Evolutionary conservation across 495 filamentous ascomycete genomes (phyloP).

Genomic region (Sordaria brevicollis): DNA sequence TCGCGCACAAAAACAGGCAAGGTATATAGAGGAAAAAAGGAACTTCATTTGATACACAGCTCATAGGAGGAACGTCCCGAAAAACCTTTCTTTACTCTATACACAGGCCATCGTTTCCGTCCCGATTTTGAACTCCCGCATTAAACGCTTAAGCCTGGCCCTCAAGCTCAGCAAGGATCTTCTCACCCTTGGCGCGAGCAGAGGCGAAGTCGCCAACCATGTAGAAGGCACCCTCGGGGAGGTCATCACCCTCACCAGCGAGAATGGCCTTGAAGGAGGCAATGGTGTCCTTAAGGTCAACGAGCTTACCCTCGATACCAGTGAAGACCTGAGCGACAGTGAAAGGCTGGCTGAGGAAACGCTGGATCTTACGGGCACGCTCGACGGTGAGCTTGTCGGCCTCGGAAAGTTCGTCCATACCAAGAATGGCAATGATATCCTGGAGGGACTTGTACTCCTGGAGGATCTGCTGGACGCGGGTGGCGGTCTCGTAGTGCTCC

Average conservation of each 20-base stretch:
- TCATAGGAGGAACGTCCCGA: constrained; percentile 25
- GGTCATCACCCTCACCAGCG: constrained; percentile 85
- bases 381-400: constrained; percentile 99
- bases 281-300: constrained; percentile 98
- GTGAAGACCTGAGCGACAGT: constrained; percentile 98
- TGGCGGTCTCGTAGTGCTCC: constrained; percentile 93
- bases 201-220: constrained; percentile 96
- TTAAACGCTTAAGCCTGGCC: constrained; percentile 39
- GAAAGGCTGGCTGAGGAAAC: constrained; percentile 99
- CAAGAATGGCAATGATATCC: constrained; percentile 99
- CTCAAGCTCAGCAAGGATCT: constrained; percentile 96
- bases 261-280: constrained; percentile 95
- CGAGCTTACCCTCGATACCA: constrained; percentile 94
- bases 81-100: constrained; percentile 25
- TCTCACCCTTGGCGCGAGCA: constrained; percentile 94
- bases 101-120: constrained; percentile 26
- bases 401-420: constrained; percentile 99
- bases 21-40: not conserved
- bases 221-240: constrained; percentile 95
- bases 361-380: constrained; percentile 98
- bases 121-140: constrained; percentile 34
- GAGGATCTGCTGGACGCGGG: constrained; percentile 93
- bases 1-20: not conserved
- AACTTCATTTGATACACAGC: constrained; percentile 29
- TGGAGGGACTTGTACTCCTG: constrained; percentile 99